Evolutionary conservation across 2,329 filamentous ascomycete species (phyloP).

Genomic region (Geosmithia putterillii): DNA sequence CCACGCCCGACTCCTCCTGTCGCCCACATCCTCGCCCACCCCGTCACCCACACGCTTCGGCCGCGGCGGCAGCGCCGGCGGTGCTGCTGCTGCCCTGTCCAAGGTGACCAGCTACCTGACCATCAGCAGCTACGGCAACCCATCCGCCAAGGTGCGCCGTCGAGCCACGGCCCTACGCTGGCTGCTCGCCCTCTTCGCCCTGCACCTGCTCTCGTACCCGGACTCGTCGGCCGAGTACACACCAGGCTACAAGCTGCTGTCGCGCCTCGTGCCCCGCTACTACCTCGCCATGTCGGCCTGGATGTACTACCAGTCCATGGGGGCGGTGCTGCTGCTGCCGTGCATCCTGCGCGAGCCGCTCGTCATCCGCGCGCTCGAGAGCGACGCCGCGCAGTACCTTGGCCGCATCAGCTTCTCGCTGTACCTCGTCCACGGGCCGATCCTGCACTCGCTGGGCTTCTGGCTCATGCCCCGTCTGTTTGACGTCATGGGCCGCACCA

Average conservation of each 20-base stretch:
- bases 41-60: constrained; percentile 2
- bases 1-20: constrained; percentile 1
- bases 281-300: constrained; percentile 21
- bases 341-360: constrained; percentile 19
- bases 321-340: constrained; percentile 21
- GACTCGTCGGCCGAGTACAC: constrained; percentile 24
- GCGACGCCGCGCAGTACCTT: constrained; percentile 19
- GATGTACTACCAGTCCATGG: constrained; percentile 26
- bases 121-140: neutral
- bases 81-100: neutral
- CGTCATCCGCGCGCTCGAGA: constrained; percentile 16
- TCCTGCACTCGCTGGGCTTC: constrained; percentile 48
- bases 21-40: constrained; percentile 6
- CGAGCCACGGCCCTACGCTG: constrained; percentile 12
- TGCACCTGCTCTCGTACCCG: constrained; percentile 26
- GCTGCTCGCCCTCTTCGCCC: constrained; percentile 14
- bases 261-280: constrained; percentile 19
- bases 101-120: neutral
- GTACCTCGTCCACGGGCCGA: constrained; percentile 37
- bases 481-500: constrained; percentile 16
- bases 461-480: constrained; percentile 34
- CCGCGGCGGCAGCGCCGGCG: constrained; percentile 2
- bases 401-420: constrained; percentile 26
- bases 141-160: constrained; percentile 3
- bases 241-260: constrained; percentile 20